Conservation (phyloP, 768 basidiomycete genomes). For the Clavaria fumosa region DNA sequence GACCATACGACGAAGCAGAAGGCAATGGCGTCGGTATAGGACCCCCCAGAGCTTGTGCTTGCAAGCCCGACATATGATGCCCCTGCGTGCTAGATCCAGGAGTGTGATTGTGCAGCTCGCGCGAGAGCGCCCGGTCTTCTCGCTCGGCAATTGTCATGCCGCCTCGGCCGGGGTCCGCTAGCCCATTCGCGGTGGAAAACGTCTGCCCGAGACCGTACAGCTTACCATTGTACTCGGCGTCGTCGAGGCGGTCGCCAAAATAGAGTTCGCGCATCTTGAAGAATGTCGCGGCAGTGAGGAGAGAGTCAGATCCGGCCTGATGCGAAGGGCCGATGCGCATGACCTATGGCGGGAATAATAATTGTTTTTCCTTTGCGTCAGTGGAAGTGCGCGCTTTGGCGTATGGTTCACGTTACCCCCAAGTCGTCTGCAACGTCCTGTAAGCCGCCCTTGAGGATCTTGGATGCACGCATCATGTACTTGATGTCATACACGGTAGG, state of each 20-base stretch:
- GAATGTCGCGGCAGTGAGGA: conserved; percentile 85
- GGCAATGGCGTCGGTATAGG: conserved; percentile 30
- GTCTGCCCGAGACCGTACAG: conserved; percentile 76
- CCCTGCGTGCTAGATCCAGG: conserved; percentile 30
- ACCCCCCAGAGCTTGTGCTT: conserved; percentile 16
- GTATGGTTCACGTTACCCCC: too few species aligned
- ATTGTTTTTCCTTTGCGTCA: too few species aligned
- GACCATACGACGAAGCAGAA: conserved; percentile 37
- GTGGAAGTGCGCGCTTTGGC: too few species aligned
- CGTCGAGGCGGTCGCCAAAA: conserved; percentile 83
- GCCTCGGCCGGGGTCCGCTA: conserved; percentile 47
- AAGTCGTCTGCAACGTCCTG: conserved; percentile 96
- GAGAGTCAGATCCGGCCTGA: conserved; percentile 94
- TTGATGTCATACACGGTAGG: conserved; percentile 97
- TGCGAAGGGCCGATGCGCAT: conserved; percentile 40
- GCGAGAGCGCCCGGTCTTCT: conserved; percentile 43
- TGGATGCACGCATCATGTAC: conserved; percentile 81
- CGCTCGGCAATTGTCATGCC: conserved; percentile 73
- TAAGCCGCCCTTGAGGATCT: conserved; percentile 74
- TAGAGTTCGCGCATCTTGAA: conserved; percentile 92
- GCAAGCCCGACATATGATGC: too few species aligned
- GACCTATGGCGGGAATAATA: too few species aligned
- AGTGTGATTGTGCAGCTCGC: conserved; percentile 43
- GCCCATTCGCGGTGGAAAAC: conserved; percentile 50
- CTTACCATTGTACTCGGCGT: conserved; percentile 66